Evolutionary conservation across 129 eudicot species (phyloP).

Genomic region (Smallanthus sonchifolius): DNA sequence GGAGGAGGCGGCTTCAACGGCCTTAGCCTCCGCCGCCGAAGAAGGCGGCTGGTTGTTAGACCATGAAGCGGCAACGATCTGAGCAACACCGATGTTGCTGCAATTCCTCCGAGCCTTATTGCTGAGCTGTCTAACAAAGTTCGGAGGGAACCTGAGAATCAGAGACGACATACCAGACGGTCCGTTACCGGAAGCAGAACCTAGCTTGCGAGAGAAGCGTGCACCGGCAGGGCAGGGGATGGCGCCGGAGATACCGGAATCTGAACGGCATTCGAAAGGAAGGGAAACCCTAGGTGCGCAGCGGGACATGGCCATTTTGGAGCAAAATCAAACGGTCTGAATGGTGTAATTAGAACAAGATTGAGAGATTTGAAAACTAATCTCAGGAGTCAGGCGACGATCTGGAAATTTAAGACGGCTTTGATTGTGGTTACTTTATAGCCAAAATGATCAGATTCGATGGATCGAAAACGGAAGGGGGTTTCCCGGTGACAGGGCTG

Average conservation of each 20-base stretch:
- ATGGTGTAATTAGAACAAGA: background rate
- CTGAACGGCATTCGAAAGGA: constrained; percentile 63
- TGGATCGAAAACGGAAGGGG: background rate
- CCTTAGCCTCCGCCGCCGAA: constrained; percentile 48
- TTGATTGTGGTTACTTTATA: constrained; percentile 24
- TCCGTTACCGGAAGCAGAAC: constrained; percentile 17
- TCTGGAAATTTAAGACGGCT: constrained; percentile 1
- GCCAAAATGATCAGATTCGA: constrained; percentile 6
- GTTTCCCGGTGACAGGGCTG: constrained; percentile 20
- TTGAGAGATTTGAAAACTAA: background rate
- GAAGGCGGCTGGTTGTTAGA: constrained; percentile 48
- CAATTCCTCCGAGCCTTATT: constrained; percentile 89
- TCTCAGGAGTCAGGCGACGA: constrained; percentile 7
- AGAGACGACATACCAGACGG: constrained; percentile 52
- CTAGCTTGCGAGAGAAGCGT: constrained; percentile 29
- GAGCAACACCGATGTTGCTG: constrained; percentile 95
- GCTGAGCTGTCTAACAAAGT: constrained; percentile 86
- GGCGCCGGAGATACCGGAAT: constrained; percentile 51
- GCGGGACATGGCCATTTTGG: constrained; percentile 50
- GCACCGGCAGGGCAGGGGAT: constrained; percentile 30
- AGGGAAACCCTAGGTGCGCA: constrained; percentile 41
- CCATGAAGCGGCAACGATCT: constrained; percentile 95
- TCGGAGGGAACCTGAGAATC: constrained; percentile 74
- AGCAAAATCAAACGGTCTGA: background rate
- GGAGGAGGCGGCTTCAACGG: constrained; percentile 40